These are phyloP conservation scores for Neocucurbitaria cava DNA, from an alignment of 2,329 filamentous ascomycete genomes.

Conservation along the genomic window DNA sequence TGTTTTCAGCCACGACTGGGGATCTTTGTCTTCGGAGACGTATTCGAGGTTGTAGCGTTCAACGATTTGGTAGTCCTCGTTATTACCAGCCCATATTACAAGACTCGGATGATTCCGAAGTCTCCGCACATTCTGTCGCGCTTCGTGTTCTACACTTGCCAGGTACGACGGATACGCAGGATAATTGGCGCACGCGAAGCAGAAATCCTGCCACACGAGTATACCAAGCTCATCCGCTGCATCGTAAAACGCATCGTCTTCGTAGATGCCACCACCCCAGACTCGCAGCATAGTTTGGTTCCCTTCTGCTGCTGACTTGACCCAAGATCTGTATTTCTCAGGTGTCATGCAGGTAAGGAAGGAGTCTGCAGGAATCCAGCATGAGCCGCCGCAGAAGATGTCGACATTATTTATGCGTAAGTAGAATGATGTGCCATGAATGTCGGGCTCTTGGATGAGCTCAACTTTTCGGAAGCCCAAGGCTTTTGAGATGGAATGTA, in stretches of 20 bases:
- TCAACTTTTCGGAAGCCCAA: conserved; percentile 68
- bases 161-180: conserved; percentile 70
- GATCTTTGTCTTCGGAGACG: conserved; percentile 76
- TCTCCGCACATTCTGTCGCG: conserved; percentile 67
- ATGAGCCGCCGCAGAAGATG: conserved; percentile 80
- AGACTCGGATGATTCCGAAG: conserved; percentile 86
- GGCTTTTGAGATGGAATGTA: conserved; percentile 3
- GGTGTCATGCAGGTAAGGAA: conserved; percentile 74
- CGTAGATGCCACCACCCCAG: conserved; percentile 83
- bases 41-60: conserved; percentile 77
- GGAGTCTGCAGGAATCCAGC: conserved; percentile 85
- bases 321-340: conserved; percentile 74
- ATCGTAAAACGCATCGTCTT: conserved; percentile 75
- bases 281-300: conserved; percentile 83
- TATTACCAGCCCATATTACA: conserved; percentile 89
- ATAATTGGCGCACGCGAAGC: conserved; percentile 70
- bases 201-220: conserved; percentile 86
- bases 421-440: conserved; percentile 76
- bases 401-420: conserved; percentile 78
- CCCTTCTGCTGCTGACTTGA: conserved; percentile 75
- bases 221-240: conserved; percentile 79
- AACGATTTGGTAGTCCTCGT: conserved; percentile 90
- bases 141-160: conserved; percentile 58
- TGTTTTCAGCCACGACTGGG: conserved; percentile 82
- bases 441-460: conserved; percentile 55